Base-by-base conservation (phyloP, 1,139 yeast genomes). In the Petasospora rhodanensis region DNA sequence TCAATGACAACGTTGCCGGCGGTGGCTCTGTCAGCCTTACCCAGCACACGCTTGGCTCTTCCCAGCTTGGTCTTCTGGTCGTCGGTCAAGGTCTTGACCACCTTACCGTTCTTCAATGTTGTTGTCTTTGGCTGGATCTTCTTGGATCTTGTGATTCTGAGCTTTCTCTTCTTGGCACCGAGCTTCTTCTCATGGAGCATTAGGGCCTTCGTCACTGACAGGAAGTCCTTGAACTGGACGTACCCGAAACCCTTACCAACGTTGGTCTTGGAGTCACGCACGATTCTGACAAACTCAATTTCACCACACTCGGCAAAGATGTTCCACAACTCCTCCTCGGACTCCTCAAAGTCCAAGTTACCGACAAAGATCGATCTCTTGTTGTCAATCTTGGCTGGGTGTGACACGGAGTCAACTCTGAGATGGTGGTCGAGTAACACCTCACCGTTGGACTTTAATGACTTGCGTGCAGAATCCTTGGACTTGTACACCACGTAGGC, bases 191-290 rank as follows among this genome's bases (percentile, higher is more conserved):
- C 94, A 56, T 89, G 74, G 42, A 86, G 64, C 43, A 86, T 59
- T 38, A 93, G 61, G 1, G 96, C 96, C 54, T 84, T 83, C 45
- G 81, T 79, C 11, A 93, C 96, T 24, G 81, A 70, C 39, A 80
- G 73, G 17, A 89, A 64, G 58, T 89, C 96, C 43, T 70, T 73
- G 63, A 89, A 93, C 60, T 91, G 97, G 21, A 93, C 87, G 57
- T 87, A 84, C 5, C 96, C 98, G 64, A 93, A 89, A 5, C 99
- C 99, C 62, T 91, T 93, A 47, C 98, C 99, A 43, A 91, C 68
- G 52, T 93, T 91, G 18, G 97, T 91, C 61, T 85, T 85, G 14
- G 95, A 64, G 57, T 93, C 98, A 54, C 99, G 77, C 22, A 93
- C 75, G 34, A 93, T 71, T 56, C 99, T 75, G 17, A 89, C 96